phyloP scores from a whole-genome alignment of 495 filamentous ascomycete genomes.

The Glonium stellatum region DNA sequence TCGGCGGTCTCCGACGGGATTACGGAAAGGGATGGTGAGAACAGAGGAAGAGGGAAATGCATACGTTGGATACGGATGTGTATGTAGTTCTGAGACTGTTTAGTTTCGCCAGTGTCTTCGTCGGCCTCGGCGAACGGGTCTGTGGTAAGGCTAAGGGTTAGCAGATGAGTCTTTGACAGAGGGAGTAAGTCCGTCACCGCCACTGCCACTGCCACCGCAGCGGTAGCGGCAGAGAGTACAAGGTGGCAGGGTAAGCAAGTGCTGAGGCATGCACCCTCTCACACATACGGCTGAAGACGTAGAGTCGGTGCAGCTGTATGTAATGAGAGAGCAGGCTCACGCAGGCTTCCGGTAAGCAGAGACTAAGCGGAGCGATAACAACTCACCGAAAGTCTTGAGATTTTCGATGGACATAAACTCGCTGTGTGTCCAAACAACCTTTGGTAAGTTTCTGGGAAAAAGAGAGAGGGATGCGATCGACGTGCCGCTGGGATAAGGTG shows the following conservation, averaged over 20 bases:
- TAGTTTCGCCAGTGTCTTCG: conserved; percentile 90
- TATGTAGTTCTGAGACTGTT: conserved; percentile 96
- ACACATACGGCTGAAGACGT: neutral
- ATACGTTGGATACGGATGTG: conserved; percentile 99
- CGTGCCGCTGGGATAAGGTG: conserved; percentile 10
- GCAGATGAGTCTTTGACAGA: neutral
- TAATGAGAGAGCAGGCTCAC: conserved; percentile 1
- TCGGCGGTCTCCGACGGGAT: conserved; percentile 14
- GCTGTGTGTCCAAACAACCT: conserved; percentile 18
- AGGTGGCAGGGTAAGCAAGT: neutral
- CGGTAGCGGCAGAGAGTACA: no score
- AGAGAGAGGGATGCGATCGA: conserved; percentile 15
- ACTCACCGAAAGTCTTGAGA: conserved; percentile 96
- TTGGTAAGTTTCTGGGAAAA: conserved; percentile 18
- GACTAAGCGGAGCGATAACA: conserved; percentile 37
- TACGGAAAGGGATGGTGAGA: neutral
- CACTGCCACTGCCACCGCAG: neutral
- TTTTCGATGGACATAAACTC: conserved; percentile 99
- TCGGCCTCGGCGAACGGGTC: conserved; percentile 99
- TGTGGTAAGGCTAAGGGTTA: conserved; percentile 38
- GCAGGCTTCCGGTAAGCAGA: conserved; percentile 13
- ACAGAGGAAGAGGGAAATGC: conserved; percentile 36
- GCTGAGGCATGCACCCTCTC: neutral
- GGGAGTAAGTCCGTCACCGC: neutral
- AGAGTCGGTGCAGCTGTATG: neutral